Evolutionary conservation across 345 rosid species (phyloP).

Genomic region (Carallia brachiata): DNA sequence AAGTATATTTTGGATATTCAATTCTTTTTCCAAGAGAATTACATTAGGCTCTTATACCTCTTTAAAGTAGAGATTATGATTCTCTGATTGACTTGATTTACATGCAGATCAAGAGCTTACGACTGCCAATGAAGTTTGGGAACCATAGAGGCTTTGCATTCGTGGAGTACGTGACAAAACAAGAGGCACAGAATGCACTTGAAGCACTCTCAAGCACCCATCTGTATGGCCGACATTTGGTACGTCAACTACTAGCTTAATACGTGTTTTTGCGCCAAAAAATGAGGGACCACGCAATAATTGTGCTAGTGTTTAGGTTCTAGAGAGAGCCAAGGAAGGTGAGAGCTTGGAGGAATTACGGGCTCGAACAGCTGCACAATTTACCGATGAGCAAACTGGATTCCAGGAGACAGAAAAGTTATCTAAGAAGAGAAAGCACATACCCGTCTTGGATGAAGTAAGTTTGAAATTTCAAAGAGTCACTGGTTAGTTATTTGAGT

Average conservation of each 20-base stretch:
- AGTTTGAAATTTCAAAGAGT: constrained; percentile 52
- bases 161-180: constrained; percentile 83
- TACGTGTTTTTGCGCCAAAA: not conserved
- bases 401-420: constrained; percentile 38
- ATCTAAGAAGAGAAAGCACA: constrained; percentile 65
- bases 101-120: constrained; percentile 71
- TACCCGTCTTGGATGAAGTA: constrained; percentile 52
- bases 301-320: constrained; percentile 43
- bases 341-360: constrained; percentile 75
- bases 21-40: constrained; percentile 1
- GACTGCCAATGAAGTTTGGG: constrained; percentile 82
- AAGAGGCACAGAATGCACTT: constrained; percentile 78
- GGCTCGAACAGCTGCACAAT: constrained; percentile 72
- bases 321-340: constrained; percentile 92
- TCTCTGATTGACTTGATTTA: constrained; percentile 4
- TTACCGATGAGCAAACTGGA: constrained; percentile 49
- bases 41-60: not conserved
- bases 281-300: not conserved
- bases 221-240: constrained; percentile 88
- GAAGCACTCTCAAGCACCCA: constrained; percentile 72
- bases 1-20: not conserved
- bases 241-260: constrained; percentile 28
- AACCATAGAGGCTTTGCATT: constrained; percentile 81
- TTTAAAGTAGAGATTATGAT: not conserved
- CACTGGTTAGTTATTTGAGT: constrained; percentile 25